Evolutionary conservation across 2,329 filamentous ascomycete genomes (phyloP), one percentile per base, ranked within the genome.

Genomic region (Podosphaera aphanis): DNA sequence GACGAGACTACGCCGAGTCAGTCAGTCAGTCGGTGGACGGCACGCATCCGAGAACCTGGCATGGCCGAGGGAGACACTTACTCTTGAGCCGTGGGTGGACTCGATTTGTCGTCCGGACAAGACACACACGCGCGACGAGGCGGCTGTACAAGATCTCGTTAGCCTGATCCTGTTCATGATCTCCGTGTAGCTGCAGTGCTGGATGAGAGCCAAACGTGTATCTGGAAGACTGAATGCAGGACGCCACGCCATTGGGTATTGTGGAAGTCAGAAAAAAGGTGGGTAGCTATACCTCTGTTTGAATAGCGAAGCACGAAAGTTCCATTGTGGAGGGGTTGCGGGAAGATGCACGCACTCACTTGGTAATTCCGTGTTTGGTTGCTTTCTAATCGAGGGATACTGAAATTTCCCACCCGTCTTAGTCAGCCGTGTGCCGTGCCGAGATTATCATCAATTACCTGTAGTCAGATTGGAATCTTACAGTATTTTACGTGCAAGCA

Each of bases 1-100:
- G 51, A 94, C 83, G 38, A 98, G 78, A 62, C 59, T 61, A 46
- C 29, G 15, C 29, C 4, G 15, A n/a, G 29, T 11, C 15, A 33
- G 15, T 11, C 29, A 13, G 5, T 13, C 29, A 7, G 15, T 13
- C 5, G 29, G 11, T 11, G 29, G 29, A 11, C 29, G 29, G 29
- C n/a, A n/a, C n/a, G n/a, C n/a, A n/a, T n/a, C n/a, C n/a, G 11
- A 3, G 29, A 11, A 33, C 29, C 5, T 1, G 29, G 29, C 16
- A 46, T 18, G 4, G n/a, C 40, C 16, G 31, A 42, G 6, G 13
- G 13, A 7, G 18, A 25, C 4, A 25, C 23, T 25, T 25, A 25
- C 23, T 25, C 23, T 25, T 25, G 23, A 4, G 23, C 23, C 23
- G 23, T 25, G 23, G 23, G 23, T 25, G 23, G 23, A 25, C 23